Conservation (phyloP, 495 filamentous ascomycete genomes). For the Annulohypoxylon stygium region DNA sequence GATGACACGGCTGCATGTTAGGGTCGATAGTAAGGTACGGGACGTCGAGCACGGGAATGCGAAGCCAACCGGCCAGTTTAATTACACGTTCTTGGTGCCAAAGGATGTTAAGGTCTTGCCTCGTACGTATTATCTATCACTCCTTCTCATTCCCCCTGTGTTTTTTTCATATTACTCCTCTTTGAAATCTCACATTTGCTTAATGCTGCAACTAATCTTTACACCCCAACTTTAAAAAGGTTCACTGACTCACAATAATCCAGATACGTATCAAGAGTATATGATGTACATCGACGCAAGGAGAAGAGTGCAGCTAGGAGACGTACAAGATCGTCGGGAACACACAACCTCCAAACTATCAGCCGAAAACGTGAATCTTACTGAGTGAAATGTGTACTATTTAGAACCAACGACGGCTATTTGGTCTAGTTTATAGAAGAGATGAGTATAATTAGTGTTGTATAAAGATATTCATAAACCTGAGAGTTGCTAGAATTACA, state of each 20-base stretch:
- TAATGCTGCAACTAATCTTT: not conserved
- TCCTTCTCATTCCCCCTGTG: no score
- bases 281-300: slow-evolving; percentile 85
- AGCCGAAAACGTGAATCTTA: slow-evolving; percentile 40
- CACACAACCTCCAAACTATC: slow-evolving; percentile 24
- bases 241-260: not conserved
- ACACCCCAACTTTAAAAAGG: not conserved
- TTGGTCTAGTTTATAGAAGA: no score
- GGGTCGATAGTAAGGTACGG: slow-evolving; percentile 81
- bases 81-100: slow-evolving; percentile 85
- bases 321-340: slow-evolving; percentile 47
- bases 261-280: slow-evolving; percentile 76
- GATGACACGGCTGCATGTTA: slow-evolving; percentile 77
- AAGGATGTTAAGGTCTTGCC: slow-evolving; percentile 81
- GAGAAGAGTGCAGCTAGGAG: slow-evolving; percentile 63
- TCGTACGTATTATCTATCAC: slow-evolving; percentile 33
- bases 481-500: no score
- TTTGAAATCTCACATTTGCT: not conserved
- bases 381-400: slow-evolving; percentile 35
- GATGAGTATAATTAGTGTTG: no score
- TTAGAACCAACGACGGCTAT: not conserved
- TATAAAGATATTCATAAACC: no score
- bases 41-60: slow-evolving; percentile 81
- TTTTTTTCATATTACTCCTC: not conserved
- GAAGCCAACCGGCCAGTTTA: slow-evolving; percentile 84